These are phyloP conservation scores for Vitis amurensis DNA, from an alignment of 164 flowering plant genomes.

Conservation along the genomic window DNA sequence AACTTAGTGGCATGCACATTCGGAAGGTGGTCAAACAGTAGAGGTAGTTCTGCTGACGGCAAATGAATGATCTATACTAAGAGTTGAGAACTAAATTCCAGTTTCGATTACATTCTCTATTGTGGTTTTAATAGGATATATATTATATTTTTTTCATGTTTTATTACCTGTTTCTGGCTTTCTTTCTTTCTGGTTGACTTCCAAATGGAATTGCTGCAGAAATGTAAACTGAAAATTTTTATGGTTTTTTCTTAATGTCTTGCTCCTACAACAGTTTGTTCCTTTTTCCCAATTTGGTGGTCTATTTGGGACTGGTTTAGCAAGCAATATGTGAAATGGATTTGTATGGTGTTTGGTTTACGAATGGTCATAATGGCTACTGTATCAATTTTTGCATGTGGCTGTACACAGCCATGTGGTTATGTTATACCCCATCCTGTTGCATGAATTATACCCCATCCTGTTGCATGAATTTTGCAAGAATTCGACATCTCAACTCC, in stretches of 20 bases:
- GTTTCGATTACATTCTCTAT: too few relatives aligned
- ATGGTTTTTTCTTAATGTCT: background rate
- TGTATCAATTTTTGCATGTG: background rate
- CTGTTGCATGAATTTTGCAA: background rate
- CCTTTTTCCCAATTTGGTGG: background rate
- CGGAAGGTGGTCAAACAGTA: conserved; percentile 43
- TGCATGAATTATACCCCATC: background rate
- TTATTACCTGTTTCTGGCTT: background rate
- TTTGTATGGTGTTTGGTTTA: background rate
- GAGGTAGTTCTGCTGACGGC: conserved; percentile 20
- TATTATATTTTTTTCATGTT: background rate
- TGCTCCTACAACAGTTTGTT: background rate
- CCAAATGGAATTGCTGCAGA: background rate
- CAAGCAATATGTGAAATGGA: background rate
- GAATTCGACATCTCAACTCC: background rate
- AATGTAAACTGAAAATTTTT: background rate
- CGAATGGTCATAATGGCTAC: background rate
- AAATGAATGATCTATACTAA: conserved; percentile 14
- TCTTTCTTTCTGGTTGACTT: background rate
- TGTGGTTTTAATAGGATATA: background rate
- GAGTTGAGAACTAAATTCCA: background rate
- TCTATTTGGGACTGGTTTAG: too few relatives aligned
- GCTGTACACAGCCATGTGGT: conserved; percentile 1
- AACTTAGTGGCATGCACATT: conserved; percentile 51
- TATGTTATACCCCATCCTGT: background rate